Percentiles rank a stretch among this genome's conserved stretches.
These are phyloP conservation scores for Elsinoe necatrix DNA, from an alignment of 2,329 filamentous ascomycete species.

Conservation along the genomic window DNA sequence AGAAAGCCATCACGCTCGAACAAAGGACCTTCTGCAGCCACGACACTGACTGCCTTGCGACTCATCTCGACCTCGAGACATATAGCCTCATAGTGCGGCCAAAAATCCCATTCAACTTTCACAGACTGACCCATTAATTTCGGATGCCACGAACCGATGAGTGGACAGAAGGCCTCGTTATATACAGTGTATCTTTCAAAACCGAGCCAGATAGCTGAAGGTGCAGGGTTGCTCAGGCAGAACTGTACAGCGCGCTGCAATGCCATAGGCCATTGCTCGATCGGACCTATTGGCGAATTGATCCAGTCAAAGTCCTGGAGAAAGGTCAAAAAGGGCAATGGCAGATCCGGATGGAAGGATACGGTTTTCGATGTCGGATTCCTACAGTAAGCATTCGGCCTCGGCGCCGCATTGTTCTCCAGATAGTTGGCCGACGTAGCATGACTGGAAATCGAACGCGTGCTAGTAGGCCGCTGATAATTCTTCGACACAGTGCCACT, in stretches of 20 bases:
- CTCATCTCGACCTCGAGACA: constrained; percentile 15
- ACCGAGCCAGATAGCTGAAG: not conserved
- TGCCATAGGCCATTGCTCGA: not conserved
- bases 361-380: not conserved
- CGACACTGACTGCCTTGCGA: constrained; percentile 12
- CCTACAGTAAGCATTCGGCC: too few species aligned
- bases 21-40: constrained; percentile 15
- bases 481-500: not conserved
- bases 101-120: constrained; percentile 16
- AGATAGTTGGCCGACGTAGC: not conserved
- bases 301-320: not conserved
- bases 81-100: constrained; percentile 13
- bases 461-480: not conserved
- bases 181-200: constrained; percentile 14
- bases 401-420: not conserved
- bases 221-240: not conserved
- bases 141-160: constrained; percentile 13
- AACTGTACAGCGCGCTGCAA: not conserved
- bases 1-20: constrained; percentile 16
- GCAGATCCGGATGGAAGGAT: not conserved
- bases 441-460: not conserved
- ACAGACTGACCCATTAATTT: constrained; percentile 15
- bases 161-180: constrained; percentile 15
- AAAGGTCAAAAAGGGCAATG: not conserved
- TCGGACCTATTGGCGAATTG: not conserved